Base-by-base conservation (phyloP, 139 green algal species). In the Pycnococcus provasolii region DNA sequence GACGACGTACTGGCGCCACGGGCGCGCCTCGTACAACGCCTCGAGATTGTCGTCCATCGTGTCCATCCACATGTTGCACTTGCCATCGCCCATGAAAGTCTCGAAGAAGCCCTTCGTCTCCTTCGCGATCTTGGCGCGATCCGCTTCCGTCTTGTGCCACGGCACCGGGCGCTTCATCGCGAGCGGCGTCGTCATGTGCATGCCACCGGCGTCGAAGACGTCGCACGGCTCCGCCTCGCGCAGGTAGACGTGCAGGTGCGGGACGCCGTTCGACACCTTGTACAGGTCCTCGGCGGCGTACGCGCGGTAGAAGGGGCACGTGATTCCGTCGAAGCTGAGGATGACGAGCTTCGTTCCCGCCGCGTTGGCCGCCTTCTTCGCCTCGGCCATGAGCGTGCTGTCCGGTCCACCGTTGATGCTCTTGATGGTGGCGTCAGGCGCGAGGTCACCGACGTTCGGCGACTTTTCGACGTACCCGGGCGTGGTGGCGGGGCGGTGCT, bases 1-100 rank as follows among this genome's bases (percentile, higher is more conserved):
- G 50, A 55, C 13, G 9, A 55, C 50, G 50, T 55, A 55, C 50
- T 26, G 50, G 9, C 50, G 50, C 50, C 50, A 55, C 11, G 50
- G 50, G 50, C 50, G 50, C 50, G 50, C 50, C 50, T 55, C 50
- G 50, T 55, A 55, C 11, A 13, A 11, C 50, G 50, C 50, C 50
- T 55, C 50, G 50, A 55, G 50, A 13, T 11, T 55, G 50, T 55
- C 50, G 50, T 55, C 50, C 50, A 55, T 55, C 11, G 50, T 55
- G 13, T 55, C 50, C 50, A 55, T 55, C 50, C 50, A 55, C 50
- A 55, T 55, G 50, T 55, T 55, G 50, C 50, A 55, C 11, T 55
- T 55, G 9, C 50, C 50, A 11, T 55, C 11, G 50, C 50, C 50
- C 50, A 55, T 55, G 13, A 55, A 55, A 11, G 9, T 55, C 50